Evolutionary conservation across 208 protist species (phyloP).

Genomic region (Leishmania lainsoni): DNA sequence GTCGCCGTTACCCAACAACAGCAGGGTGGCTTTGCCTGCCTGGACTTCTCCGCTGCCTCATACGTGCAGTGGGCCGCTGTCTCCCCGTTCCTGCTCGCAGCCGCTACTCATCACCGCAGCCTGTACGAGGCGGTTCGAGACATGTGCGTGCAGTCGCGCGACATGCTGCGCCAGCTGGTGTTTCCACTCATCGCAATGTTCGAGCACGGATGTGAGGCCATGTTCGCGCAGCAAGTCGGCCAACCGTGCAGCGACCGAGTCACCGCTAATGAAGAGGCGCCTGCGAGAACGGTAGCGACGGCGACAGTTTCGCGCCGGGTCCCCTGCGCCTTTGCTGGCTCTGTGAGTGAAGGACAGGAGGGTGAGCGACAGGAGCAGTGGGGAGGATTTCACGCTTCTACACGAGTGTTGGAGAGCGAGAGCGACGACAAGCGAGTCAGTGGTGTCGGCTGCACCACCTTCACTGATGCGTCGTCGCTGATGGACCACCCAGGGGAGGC

Average conservation of each 20-base stretch:
- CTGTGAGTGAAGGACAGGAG: not conserved
- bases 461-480: not conserved
- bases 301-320: not conserved
- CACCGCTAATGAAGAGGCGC: not conserved
- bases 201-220: constrained; percentile 48
- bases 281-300: not conserved
- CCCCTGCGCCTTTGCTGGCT: not conserved
- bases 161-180: constrained; percentile 70
- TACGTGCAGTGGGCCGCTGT: constrained; percentile 68
- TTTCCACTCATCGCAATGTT: constrained; percentile 71
- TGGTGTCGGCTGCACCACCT: not conserved
- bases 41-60: constrained; percentile 65
- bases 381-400: not conserved
- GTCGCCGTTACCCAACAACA: not conserved
- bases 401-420: not conserved
- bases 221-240: constrained; percentile 26
- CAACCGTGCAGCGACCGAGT: not conserved
- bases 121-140: constrained; percentile 58
- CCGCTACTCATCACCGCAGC: constrained; percentile 42
- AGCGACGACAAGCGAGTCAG: not conserved
- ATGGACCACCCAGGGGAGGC: not conserved
- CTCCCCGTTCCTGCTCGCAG: constrained; percentile 54
- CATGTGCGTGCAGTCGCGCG: constrained; percentile 67
- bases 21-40: constrained; percentile 45
- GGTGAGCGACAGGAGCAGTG: not conserved